Evolutionary conservation across 2,329 filamentous ascomycete species (phyloP).

Genomic region (Dactylonectria estremocensis): DNA sequence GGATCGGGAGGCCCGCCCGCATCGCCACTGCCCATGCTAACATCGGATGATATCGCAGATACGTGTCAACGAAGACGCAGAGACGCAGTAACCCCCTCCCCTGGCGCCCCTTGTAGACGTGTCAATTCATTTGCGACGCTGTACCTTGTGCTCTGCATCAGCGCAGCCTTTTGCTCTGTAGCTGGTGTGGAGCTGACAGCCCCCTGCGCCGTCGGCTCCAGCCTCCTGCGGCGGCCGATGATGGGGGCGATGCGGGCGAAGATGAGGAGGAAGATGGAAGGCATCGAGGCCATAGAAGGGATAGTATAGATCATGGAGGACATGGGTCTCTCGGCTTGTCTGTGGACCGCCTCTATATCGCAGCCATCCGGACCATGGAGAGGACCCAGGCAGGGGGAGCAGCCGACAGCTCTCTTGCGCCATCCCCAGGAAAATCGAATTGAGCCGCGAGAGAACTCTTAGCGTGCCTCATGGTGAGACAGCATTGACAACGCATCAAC

Average conservation of each 20-base stretch:
- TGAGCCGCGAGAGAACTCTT: conserved; percentile 28
- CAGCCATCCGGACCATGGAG: not conserved
- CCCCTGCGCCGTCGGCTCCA: conserved; percentile 3
- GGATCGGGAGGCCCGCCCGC: conserved; percentile 25
- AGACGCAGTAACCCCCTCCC: not conserved
- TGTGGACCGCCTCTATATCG: not conserved
- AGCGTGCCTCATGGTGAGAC: conserved; percentile 45
- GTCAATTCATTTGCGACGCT: conserved; percentile 16
- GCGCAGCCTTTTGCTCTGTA: not conserved
- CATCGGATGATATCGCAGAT: conserved; percentile 49
- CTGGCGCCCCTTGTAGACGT: conserved; percentile 27
- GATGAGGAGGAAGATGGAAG: not conserved
- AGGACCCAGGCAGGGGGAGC: not conserved
- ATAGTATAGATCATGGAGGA: too few relatives aligned
- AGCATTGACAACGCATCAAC: conserved; percentile 45
- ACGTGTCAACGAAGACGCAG: conserved; percentile 38
- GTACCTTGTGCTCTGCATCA: not conserved
- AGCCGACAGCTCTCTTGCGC: conserved; percentile 5
- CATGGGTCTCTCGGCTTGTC: not conserved
- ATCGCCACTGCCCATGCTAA: conserved; percentile 44
- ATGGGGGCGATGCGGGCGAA: not conserved
- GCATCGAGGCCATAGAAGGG: not conserved
- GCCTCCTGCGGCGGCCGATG: conserved; percentile 6
- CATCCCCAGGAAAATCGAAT: conserved; percentile 33
- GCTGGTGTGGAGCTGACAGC: not conserved